phyloP scores from a whole-genome alignment of 2,329 filamentous ascomycete genomes.

The Alternaria conjuncta region DNA sequence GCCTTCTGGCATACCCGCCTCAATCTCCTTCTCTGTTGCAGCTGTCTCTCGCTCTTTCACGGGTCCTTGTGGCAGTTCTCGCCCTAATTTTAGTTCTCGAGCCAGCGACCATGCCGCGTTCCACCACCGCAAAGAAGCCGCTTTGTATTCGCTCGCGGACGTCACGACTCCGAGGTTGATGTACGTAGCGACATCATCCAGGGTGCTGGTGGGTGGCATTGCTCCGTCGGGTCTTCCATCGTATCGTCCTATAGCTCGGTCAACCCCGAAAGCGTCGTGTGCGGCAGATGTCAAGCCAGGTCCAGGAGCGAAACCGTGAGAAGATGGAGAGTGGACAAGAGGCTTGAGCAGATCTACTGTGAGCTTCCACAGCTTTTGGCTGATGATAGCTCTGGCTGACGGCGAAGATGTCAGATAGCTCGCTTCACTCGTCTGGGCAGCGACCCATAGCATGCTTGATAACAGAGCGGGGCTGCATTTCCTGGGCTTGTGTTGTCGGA shows the following conservation, averaged over 20 bases:
- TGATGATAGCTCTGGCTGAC: conserved; percentile 80
- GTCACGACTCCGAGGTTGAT: conserved; percentile 90
- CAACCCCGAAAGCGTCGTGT: conserved; percentile 78
- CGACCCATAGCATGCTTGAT: conserved; percentile 94
- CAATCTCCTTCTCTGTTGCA: conserved; percentile 48
- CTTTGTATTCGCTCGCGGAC: conserved; percentile 83
- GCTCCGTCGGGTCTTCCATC: conserved; percentile 55
- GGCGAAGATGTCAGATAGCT: conserved; percentile 81
- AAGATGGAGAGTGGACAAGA: conserved; percentile 77
- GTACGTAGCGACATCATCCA: conserved; percentile 90
- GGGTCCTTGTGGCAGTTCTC: conserved; percentile 73
- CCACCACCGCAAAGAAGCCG: conserved; percentile 91
- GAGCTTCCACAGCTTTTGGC: conserved; percentile 85
- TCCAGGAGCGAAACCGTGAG: conserved; percentile 59
- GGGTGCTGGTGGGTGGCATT: conserved; percentile 64
- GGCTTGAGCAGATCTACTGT: conserved; percentile 85
- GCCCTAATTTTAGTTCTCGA: conserved; percentile 84
- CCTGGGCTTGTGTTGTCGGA: conserved; percentile 81
- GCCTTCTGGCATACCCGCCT: conserved; percentile 41
- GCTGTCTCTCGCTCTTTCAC: conserved; percentile 41
- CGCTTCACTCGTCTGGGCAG: conserved; percentile 89
- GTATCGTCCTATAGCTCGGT: conserved; percentile 61
- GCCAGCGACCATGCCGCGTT: conserved; percentile 90
- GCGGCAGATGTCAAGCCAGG: conserved; percentile 74
- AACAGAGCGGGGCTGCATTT: conserved; percentile 83